These are phyloP conservation scores for Pouteria glomerata DNA, from an alignment of 148 eudicot genomes.

Conservation along the genomic window DNA sequence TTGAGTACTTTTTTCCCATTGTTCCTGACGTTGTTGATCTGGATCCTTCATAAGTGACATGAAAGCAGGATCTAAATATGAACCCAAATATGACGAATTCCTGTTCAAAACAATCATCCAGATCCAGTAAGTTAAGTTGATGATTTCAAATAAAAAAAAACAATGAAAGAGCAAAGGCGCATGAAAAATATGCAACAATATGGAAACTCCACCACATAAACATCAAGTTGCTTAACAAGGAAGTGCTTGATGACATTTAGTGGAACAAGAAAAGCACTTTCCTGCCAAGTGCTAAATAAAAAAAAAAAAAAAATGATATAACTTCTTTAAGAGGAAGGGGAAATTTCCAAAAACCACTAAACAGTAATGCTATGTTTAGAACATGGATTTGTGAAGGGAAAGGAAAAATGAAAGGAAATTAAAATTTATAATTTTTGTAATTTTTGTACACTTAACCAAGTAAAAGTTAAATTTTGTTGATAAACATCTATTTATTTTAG, in stretches of 20 bases:
- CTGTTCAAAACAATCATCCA: conserved; percentile 31
- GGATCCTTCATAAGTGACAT: conserved; percentile 98
- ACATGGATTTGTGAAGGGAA: too few species aligned
- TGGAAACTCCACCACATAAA: not conserved
- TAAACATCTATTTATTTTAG: too few species aligned
- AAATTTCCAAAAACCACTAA: too few species aligned
- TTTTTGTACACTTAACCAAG: too few species aligned
- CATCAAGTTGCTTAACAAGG: not conserved
- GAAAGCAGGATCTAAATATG: conserved; percentile 95
- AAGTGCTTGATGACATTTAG: not conserved
- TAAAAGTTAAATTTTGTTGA: too few species aligned
- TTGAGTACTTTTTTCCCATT: conserved; percentile 92
- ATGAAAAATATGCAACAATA: not conserved
- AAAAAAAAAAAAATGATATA: not conserved
- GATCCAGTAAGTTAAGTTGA: conserved; percentile 3
- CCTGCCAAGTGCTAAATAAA: too few species aligned
- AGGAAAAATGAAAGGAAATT: too few species aligned
- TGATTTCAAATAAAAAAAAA: not conserved
- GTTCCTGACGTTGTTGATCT: conserved; percentile 84
- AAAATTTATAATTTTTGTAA: too few species aligned
- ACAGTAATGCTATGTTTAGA: too few species aligned
- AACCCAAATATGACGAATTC: conserved; percentile 74
- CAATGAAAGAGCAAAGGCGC: not conserved
- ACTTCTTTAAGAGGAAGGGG: not conserved
- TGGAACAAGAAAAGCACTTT: not conserved